Percentiles rank a stretch among this genome's conserved stretches.
Conservation (phyloP, 2,329 filamentous ascomycete species). For the Colletotrichum orbiculare region DNA sequence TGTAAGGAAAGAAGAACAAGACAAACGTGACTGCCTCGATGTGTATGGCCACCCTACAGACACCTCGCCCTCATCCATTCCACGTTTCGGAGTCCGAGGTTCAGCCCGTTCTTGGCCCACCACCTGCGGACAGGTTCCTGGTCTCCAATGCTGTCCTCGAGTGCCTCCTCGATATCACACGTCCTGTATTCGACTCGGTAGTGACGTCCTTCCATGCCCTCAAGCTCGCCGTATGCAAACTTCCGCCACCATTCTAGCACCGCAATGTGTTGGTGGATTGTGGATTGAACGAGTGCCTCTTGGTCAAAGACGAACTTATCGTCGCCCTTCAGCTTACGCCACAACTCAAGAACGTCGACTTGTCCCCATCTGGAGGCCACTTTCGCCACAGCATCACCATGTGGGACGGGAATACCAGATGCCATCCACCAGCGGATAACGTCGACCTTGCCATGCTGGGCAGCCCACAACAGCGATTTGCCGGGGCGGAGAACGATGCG, state of each 20-base stretch:
- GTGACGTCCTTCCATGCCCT: conserved; percentile 63
- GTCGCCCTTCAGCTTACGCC: conserved; percentile 78
- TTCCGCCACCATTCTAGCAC: conserved; percentile 94
- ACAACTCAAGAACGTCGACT: conserved; percentile 84
- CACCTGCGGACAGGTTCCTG: conserved; percentile 81
- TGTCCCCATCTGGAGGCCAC: conserved; percentile 88
- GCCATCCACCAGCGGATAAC: conserved; percentile 90
- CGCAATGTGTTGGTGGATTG: conserved; percentile 84
- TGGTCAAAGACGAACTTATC: conserved; percentile 78
- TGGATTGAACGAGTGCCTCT: conserved; percentile 86
- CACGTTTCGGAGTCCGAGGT: conserved; percentile 82
- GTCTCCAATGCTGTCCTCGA: conserved; percentile 85
- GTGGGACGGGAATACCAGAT: conserved; percentile 80
- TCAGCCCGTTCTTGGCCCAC: conserved; percentile 89
- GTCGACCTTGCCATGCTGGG: conserved; percentile 81
- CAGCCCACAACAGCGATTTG: conserved; percentile 84
- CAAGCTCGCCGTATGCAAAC: conserved; percentile 67
- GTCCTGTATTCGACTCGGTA: conserved; percentile 91
- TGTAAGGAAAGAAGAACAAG: too few relatives aligned
- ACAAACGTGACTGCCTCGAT: too few relatives aligned
- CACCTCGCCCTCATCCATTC: conserved; percentile 90
- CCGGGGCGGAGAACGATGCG: conserved; percentile 78
- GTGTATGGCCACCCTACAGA: conserved; percentile 55
- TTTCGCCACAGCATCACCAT: conserved; percentile 85
- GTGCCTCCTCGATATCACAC: conserved; percentile 93